These are phyloP conservation scores for Chlorencoelia australis DNA, from an alignment of 2,329 filamentous ascomycete genomes.

Conservation along the genomic window DNA sequence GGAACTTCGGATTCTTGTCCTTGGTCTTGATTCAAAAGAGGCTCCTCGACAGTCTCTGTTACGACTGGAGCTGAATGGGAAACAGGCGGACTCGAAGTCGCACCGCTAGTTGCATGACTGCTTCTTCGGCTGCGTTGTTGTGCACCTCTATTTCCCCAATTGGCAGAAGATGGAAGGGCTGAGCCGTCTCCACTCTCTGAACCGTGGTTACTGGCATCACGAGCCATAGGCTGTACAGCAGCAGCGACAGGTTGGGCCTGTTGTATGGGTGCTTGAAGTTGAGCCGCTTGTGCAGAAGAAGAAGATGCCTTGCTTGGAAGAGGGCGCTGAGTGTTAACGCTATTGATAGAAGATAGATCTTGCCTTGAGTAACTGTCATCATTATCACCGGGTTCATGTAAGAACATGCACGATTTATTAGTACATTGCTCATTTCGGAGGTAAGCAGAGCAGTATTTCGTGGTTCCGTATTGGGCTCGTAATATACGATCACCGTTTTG, in stretches of 20 bases:
- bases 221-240: constrained; percentile 55
- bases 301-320: constrained; percentile 43
- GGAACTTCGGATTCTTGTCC: constrained; percentile 7
- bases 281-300: constrained; percentile 41
- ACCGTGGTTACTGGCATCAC: constrained; percentile 69
- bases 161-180: constrained; percentile 86
- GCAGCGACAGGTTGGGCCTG: constrained; percentile 26
- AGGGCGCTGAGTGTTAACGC: constrained; percentile 66
- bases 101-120: constrained; percentile 72
- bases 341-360: constrained; percentile 90
- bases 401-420: constrained; percentile 94
- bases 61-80: constrained; percentile 47
- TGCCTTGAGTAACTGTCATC: constrained; percentile 94
- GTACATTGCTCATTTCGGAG: constrained; percentile 88
- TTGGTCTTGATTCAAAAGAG: constrained; percentile 3
- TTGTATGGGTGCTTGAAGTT: constrained; percentile 28
- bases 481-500: constrained; percentile 80
- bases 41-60: constrained; percentile 36
- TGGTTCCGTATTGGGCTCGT: constrained; percentile 74
- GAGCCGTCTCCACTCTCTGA: constrained; percentile 70
- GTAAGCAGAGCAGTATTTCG: constrained; percentile 97
- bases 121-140: constrained; percentile 56
- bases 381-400: constrained; percentile 97
- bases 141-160: constrained; percentile 71
- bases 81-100: constrained; percentile 73